Percentiles rank a stretch among this genome's conserved stretches.
These are phyloP conservation scores for Wickerhamiella allomyrinae DNA, from an alignment of 805 yeast genomes.

Conservation along the genomic window DNA sequence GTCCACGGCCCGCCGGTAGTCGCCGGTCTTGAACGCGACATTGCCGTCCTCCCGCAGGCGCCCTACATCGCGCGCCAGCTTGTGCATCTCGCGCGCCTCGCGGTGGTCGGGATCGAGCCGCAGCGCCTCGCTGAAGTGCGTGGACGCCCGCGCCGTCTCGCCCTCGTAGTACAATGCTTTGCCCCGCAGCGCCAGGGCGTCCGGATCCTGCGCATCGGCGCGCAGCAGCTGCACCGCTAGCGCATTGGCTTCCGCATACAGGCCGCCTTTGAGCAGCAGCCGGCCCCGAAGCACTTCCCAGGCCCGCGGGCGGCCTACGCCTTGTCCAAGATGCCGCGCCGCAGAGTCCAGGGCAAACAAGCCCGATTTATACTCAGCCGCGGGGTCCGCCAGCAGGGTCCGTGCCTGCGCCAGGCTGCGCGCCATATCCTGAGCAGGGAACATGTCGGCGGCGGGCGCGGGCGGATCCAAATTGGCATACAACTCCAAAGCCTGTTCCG, in stretches of 20 bases:
- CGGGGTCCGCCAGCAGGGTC: slow-evolving; percentile 14
- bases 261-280: slow-evolving; percentile 20
- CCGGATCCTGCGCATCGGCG: slow-evolving; percentile 25
- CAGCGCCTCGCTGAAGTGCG: slow-evolving; percentile 29
- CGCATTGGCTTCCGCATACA: slow-evolving; percentile 26
- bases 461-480: slow-evolving; percentile 15
- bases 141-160: slow-evolving; percentile 25
- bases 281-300: slow-evolving; percentile 25
- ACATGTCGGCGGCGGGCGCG: slow-evolving; percentile 15
- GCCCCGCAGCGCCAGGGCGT: slow-evolving; percentile 28
- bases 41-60: slow-evolving; percentile 44
- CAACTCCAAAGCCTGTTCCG: slow-evolving; percentile 23
- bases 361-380: slow-evolving; percentile 22
- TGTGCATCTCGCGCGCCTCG: slow-evolving; percentile 23
- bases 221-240: slow-evolving; percentile 26
- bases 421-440: slow-evolving; percentile 26
- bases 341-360: slow-evolving; percentile 27
- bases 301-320: slow-evolving; percentile 22
- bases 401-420: slow-evolving; percentile 25
- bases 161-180: slow-evolving; percentile 26
- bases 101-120: slow-evolving; percentile 29
- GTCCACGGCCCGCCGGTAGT: slow-evolving; percentile 50
- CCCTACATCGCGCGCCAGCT: slow-evolving; percentile 24
- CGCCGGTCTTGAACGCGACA: slow-evolving; percentile 48
- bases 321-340: slow-evolving; percentile 24